Evolutionary conservation across 2,329 filamentous ascomycete species (phyloP).

Genomic region (Celoporthe dispersa): DNA sequence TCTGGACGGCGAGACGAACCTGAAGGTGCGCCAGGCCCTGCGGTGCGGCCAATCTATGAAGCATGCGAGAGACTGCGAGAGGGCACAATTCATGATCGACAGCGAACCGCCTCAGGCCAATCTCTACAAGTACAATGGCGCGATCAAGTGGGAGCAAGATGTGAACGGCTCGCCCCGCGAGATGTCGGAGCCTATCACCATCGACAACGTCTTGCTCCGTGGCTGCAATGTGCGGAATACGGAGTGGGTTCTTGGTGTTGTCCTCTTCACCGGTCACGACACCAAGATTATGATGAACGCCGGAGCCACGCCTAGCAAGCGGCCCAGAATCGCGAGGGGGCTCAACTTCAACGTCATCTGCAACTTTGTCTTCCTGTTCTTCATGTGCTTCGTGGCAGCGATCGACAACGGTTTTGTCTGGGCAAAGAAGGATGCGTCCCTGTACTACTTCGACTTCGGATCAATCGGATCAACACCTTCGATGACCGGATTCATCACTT

Average conservation of each 20-base stretch:
- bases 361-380: slow-evolving; percentile 88
- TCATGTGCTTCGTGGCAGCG: slow-evolving; percentile 86
- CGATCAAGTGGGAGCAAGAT: slow-evolving; percentile 82
- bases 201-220: slow-evolving; percentile 93
- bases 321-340: slow-evolving; percentile 86
- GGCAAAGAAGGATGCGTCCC: slow-evolving; percentile 73
- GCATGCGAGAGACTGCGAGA: slow-evolving; percentile 91
- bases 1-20: slow-evolving; percentile 94
- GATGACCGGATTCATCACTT: slow-evolving; percentile 91
- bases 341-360: slow-evolving; percentile 97
- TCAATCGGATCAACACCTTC: slow-evolving; percentile 76
- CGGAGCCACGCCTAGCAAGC: slow-evolving; percentile 92
- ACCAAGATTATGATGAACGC: slow-evolving; percentile 99
- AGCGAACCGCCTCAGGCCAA: slow-evolving; percentile 93
- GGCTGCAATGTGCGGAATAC: slow-evolving; percentile 95
- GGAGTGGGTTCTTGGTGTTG: slow-evolving; percentile 91
- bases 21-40: slow-evolving; percentile 91
- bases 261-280: slow-evolving; percentile 92
- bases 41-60: slow-evolving; percentile 81
- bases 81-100: slow-evolving; percentile 83
- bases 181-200: slow-evolving; percentile 91
- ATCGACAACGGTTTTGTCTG: slow-evolving; percentile 86
- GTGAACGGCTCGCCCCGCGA: slow-evolving; percentile 67
- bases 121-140: slow-evolving; percentile 91
- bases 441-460: slow-evolving; percentile 82